Percentiles rank a stretch among this genome's conserved stretches.
These are phyloP conservation scores for Centella asiatica DNA, from an alignment of 129 eudicot genomes.

Conservation along the genomic window DNA sequence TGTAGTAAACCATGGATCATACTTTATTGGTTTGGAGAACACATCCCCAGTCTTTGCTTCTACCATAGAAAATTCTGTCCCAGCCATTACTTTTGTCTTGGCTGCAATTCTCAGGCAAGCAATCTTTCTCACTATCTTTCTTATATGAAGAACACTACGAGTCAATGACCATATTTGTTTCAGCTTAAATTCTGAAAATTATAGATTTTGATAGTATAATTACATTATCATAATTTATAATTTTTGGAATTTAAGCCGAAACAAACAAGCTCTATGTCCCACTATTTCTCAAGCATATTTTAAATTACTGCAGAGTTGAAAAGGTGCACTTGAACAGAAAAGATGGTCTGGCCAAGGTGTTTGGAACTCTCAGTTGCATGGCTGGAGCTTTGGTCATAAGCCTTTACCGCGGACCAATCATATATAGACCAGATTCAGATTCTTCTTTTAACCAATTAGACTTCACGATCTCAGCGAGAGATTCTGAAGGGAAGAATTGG, in stretches of 20 bases:
- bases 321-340: slow-evolving; percentile 3
- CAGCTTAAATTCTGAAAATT: too few species aligned
- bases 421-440: slow-evolving; percentile 2
- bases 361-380: slow-evolving; percentile 4
- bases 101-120: slow-evolving; percentile 10
- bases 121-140: neutral
- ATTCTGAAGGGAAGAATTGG: slow-evolving; percentile 7
- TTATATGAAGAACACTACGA: too few species aligned
- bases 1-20: slow-evolving; percentile 11
- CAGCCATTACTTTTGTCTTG: slow-evolving; percentile 5
- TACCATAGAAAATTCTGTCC: slow-evolving; percentile 12
- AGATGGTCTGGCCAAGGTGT: slow-evolving; percentile 10
- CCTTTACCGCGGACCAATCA: slow-evolving; percentile 7
- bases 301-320: slow-evolving; percentile 5
- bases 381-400: slow-evolving; percentile 9
- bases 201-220: too few species aligned
- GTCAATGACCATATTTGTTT: too few species aligned
- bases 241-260: too few species aligned
- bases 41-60: slow-evolving; percentile 14
- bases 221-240: too few species aligned
- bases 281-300: neutral
- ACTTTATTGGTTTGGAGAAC: slow-evolving; percentile 9
- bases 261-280: too few species aligned
- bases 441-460: neutral
- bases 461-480: neutral